Conservation (phyloP, 345 rosid species). For the Euphorbia peplus region DNA sequence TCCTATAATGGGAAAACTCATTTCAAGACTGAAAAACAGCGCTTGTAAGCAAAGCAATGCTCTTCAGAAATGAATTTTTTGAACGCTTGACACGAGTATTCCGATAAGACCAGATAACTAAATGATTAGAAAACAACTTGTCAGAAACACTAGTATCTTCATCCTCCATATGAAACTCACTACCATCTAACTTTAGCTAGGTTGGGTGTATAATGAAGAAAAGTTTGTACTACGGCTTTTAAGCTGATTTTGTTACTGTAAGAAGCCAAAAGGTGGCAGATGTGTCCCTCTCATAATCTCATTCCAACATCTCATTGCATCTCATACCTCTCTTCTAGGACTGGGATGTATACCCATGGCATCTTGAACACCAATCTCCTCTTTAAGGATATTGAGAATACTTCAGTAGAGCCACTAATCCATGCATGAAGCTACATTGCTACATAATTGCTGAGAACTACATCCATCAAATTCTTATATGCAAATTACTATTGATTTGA, state of each 20-base stretch:
- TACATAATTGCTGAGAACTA: neutral
- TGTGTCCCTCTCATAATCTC: neutral
- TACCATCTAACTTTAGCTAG: neutral
- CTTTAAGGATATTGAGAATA: neutral
- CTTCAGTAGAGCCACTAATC: neutral
- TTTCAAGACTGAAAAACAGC: neutral
- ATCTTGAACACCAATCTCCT: neutral
- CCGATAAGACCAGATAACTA: neutral
- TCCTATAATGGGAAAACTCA: neutral
- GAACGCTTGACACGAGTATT: neutral
- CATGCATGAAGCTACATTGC: neutral
- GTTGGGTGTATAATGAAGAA: neutral
- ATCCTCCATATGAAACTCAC: neutral
- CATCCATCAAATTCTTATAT: neutral
- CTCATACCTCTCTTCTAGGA: neutral
- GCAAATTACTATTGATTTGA: too few species aligned
- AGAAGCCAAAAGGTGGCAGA: neutral
- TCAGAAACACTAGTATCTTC: neutral
- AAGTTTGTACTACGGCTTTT: neutral
- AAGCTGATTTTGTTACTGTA: too few species aligned
- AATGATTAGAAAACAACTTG: neutral
- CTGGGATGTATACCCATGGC: neutral
- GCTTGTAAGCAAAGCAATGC: neutral
- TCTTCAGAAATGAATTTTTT: neutral
- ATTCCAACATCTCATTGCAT: neutral